Evolutionary conservation across 169 alveolate genomes (phyloP).

Genomic region (Eimeria necatrix): DNA sequence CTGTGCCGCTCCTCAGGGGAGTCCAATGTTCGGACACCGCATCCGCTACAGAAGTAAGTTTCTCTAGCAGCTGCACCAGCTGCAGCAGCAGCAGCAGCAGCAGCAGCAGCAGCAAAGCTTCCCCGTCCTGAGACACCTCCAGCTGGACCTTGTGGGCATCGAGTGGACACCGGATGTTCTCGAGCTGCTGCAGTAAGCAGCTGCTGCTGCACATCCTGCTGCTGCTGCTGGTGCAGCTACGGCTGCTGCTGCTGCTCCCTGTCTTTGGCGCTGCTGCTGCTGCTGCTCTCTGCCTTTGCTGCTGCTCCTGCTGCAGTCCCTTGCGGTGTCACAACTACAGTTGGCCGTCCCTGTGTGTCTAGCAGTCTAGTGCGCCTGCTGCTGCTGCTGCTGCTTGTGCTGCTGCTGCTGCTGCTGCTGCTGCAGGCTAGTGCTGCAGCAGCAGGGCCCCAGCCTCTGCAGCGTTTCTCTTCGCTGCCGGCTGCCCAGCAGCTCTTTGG

Average conservation of each 20-base stretch:
- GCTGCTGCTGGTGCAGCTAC: neutral
- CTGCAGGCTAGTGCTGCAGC: conserved; percentile 15
- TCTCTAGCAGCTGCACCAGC: neutral
- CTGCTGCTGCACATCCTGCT: conserved; percentile 1
- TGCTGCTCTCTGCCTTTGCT: neutral
- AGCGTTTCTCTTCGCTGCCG: conserved; percentile 46
- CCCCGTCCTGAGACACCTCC: neutral
- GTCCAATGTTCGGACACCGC: neutral
- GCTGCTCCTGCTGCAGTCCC: neutral
- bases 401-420: conserved; percentile 11
- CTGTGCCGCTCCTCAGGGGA: neutral
- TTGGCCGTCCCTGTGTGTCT: too few relatives aligned
- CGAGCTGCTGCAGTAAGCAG: conserved; percentile 22
- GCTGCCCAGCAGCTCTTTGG: neutral
- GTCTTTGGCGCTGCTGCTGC: neutral
- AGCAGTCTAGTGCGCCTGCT: neutral
- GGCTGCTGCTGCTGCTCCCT: conserved; percentile 30
- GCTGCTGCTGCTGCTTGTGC: neutral
- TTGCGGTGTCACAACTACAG: too few relatives aligned
- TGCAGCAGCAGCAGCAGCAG: neutral
- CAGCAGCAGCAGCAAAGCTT: conserved; percentile 23
- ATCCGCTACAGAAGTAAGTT: neutral
- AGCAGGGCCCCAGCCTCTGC: neutral
- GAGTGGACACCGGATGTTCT: conserved; percentile 35
- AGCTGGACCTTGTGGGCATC: conserved; percentile 48